Base-by-base conservation (phyloP, 2,329 filamentous ascomycete species). In the Cercospora berteroae region DNA sequence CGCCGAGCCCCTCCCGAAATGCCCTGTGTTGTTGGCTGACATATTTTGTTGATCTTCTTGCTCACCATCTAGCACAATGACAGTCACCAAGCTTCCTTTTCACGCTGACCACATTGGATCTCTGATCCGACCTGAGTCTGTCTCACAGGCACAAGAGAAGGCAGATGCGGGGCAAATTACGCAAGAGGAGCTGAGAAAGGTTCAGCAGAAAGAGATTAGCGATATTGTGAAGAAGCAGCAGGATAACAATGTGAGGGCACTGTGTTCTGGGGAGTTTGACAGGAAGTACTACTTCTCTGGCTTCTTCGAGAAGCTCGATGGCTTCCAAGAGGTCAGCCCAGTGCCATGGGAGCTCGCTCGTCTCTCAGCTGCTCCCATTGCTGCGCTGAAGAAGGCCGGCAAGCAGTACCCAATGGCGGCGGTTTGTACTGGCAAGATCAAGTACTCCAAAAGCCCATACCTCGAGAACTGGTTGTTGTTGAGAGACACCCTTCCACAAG, bases 81-180 rank as follows among this genome's bases (percentile, higher is more conserved):
- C 70, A 29, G 68, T 69, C 63, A 74, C 80, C 69, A 78, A 80
- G 68, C 86, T 87, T 50, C 89, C 88, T 60, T 92, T 90, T 79
- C 85, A 90, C 75, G 89, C 89, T 67, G 90, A 92, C 80, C 90
- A 92, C 72, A 85, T 91, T 70, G 90, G 90, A 62, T 92, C 89
- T 16, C 82, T 92, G 58, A 86, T 92, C 66, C 88, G 90, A 33
- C 89, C 90, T 0, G 78, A 86, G 62, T 80, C 84, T 61, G 84
- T 92, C 27, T 82, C 90, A 13, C 81, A 86, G 57, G 85, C 86
- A 58, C 83, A 90, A 78, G 81, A 83, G 71, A 77, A 85, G 76
- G 78, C 84, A 67, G 83, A 89, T 70, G 85, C 87, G 64, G 86
- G 86, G 66, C 80, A 85, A 71, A 77, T 84, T 50, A 80, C 82